phyloP scores from a whole-genome alignment of 163 green algal genomes.

The Chloromonas sp. region DNA sequence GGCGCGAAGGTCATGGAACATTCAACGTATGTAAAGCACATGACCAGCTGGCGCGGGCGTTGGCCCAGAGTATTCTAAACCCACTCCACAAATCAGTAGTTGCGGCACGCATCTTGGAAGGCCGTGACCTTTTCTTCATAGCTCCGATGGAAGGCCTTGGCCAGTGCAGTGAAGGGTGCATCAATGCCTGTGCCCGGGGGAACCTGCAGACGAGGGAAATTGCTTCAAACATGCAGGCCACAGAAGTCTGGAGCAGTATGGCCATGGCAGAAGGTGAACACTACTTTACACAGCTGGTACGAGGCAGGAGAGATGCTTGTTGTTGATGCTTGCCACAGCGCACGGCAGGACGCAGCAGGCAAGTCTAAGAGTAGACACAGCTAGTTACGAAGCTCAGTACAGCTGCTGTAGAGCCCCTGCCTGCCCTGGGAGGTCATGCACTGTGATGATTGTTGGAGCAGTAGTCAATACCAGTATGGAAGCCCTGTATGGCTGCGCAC shows the following conservation, averaged over 20 bases:
- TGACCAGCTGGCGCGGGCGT: too few species aligned
- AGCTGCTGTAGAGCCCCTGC: too few species aligned
- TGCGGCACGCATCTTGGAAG: conserved; percentile 33
- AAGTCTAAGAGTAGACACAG: too few species aligned
- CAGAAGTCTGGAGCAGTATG: background rate
- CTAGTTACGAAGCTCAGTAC: too few species aligned
- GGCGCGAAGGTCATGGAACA: too few species aligned
- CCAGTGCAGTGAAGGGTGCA: conserved; percentile 27
- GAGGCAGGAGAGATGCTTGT: too few species aligned
- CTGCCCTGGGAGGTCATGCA: too few species aligned
- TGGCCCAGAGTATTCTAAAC: background rate
- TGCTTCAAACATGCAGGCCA: background rate
- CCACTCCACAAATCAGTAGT: conserved; percentile 10
- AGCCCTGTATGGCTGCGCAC: too few species aligned
- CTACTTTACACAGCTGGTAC: too few species aligned
- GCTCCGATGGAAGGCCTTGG: conserved; percentile 29
- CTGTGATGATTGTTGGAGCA: too few species aligned
- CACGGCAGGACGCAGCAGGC: background rate
- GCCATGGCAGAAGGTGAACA: background rate
- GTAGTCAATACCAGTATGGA: too few species aligned
- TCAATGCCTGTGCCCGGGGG: conserved; percentile 36
- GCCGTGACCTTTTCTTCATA: conserved; percentile 43
- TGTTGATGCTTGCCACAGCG: background rate
- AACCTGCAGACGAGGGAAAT: conserved; percentile 6
- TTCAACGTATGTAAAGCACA: too few species aligned